A percentile compares a stretch with the other conserved stretches of the same genome.
Conservation (phyloP, 805 yeast genomes). For the Kodamaea hsintzibuensis region DNA sequence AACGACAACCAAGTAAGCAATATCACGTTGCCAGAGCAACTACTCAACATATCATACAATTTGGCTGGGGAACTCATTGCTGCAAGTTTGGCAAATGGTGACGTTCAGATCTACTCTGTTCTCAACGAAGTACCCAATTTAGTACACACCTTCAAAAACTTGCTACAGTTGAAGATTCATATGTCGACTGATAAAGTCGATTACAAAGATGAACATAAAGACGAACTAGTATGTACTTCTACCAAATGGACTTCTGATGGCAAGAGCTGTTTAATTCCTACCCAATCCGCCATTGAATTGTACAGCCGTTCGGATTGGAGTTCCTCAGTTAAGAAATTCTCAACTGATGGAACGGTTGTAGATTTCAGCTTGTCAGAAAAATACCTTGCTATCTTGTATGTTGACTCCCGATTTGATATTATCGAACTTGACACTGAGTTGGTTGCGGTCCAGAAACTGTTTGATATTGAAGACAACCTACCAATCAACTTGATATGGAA, state of each 20-base stretch:
- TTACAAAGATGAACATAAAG: slow-evolving; percentile 43
- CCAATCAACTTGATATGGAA: slow-evolving; percentile 29
- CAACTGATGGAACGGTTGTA: slow-evolving; percentile 31
- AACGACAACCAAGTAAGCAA: slow-evolving; percentile 30
- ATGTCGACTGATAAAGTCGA: slow-evolving; percentile 37
- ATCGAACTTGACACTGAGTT: slow-evolving; percentile 51
- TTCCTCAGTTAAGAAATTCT: slow-evolving; percentile 15
- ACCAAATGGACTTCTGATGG: slow-evolving; percentile 76
- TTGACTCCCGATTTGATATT: slow-evolving; percentile 51
- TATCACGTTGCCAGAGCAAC: slow-evolving; percentile 51
- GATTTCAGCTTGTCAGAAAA: slow-evolving; percentile 63
- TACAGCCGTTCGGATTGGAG: slow-evolving; percentile 43
- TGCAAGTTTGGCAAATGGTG: slow-evolving; percentile 60
- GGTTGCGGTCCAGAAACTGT: slow-evolving; percentile 18
- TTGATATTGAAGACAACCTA: slow-evolving; percentile 27
- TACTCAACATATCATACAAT: slow-evolving; percentile 57
- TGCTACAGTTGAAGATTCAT: slow-evolving; percentile 39
- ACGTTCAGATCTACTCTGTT: slow-evolving; percentile 53
- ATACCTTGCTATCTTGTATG: slow-evolving; percentile 60
- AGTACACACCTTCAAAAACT: slow-evolving; percentile 43
- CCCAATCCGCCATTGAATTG: slow-evolving; percentile 48
- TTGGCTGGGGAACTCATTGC: slow-evolving; percentile 57
- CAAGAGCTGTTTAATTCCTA: slow-evolving; percentile 65
- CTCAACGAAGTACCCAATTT: slow-evolving; percentile 56
- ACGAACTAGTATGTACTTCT: slow-evolving; percentile 50